Percentiles rank a stretch among this genome's conserved stretches.
phyloP scores from a whole-genome alignment of 345 rosid genomes.

The Lenwebbia sp. region DNA sequence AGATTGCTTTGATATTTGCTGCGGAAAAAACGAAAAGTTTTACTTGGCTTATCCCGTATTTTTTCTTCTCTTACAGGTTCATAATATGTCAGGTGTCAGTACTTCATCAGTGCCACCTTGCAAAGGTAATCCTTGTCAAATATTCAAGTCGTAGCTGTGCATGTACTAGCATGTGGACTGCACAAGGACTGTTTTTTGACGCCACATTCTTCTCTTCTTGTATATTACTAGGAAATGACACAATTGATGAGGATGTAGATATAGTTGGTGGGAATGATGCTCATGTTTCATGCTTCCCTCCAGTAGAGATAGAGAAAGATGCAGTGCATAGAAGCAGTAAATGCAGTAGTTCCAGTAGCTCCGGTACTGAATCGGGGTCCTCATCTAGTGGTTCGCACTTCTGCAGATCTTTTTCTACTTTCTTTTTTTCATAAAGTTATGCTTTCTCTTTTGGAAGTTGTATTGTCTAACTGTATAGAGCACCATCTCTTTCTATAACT shows the following conservation, averaged over 20 bases:
- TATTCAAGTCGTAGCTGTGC: background rate
- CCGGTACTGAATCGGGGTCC: slow-evolving; percentile 66
- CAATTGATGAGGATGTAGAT: slow-evolving; percentile 64
- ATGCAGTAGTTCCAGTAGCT: slow-evolving; percentile 59
- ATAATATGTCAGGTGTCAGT: slow-evolving; percentile 55
- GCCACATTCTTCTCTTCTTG: background rate
- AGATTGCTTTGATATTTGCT: background rate
- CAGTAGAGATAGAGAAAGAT: slow-evolving; percentile 54
- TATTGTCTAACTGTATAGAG: background rate
- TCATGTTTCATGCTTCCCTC: slow-evolving; percentile 37
- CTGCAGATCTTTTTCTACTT: slow-evolving; percentile 9
- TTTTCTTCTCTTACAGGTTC: slow-evolving; percentile 37
- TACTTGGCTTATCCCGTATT: slow-evolving; percentile 4
- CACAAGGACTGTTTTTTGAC: background rate
- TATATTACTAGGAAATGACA: slow-evolving; percentile 40
- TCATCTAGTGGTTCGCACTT: slow-evolving; percentile 64
- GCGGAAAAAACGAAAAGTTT: background rate
- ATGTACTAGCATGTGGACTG: background rate
- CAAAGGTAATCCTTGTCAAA: slow-evolving; percentile 33
- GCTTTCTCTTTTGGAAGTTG: background rate
- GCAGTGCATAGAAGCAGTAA: slow-evolving; percentile 37
- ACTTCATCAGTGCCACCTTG: slow-evolving; percentile 47
- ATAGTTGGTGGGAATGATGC: slow-evolving; percentile 72
- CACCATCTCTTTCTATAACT: background rate
- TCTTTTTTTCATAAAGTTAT: background rate